Evolutionary conservation across 73 alveolate species (phyloP), one percentile per base, ranked within the genome.

Genomic region (Loxodes magnus): DNA sequence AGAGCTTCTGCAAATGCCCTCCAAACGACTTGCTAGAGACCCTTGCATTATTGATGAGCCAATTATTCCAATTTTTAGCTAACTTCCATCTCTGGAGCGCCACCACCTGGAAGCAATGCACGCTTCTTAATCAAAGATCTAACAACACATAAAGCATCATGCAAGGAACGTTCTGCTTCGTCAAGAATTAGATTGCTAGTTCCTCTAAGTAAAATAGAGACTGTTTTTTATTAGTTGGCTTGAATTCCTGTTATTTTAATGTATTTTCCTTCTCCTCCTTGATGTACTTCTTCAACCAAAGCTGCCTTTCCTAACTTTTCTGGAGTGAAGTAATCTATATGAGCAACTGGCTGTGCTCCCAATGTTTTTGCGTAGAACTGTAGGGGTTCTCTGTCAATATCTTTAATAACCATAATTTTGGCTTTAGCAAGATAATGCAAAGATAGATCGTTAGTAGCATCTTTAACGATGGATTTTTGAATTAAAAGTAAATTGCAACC

Each of bases 101-200:
- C 97, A 28, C 99, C 99, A 7, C 99, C 99, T 4, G 99, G 98
- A 21, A 95, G 90, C 54, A 95, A 75, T 34, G 98, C 94, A 77
- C 89, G 85, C 82, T 86, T 83, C 82, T 95, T 95, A 35, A 95
- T 97, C 29, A 93, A 84, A 43, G 95, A 71, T 71, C 99, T 84
- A 56, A 95, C 97, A 17, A 95, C 99, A 58, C 98, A 92, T 38
- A 95, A 79, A 26, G 99, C 99, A 64, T 95, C 99, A 75, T 95
- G 98, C 51, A 95, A 83, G 19, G 98, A 86, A 67, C 99, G 77
- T 64, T 84, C 96, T 38, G 98, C 95, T 68, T 93, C 99, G 64
- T 93, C 99, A 43, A 48, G 25, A 37, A 89, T 79, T 43, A 89
- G 74, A 35, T 82, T 90, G 79, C 79, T 93, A 38, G 97, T 77